Conservation (phyloP, 192 early-diverging fungal species). For the Funneliformis geosporum region DNA sequence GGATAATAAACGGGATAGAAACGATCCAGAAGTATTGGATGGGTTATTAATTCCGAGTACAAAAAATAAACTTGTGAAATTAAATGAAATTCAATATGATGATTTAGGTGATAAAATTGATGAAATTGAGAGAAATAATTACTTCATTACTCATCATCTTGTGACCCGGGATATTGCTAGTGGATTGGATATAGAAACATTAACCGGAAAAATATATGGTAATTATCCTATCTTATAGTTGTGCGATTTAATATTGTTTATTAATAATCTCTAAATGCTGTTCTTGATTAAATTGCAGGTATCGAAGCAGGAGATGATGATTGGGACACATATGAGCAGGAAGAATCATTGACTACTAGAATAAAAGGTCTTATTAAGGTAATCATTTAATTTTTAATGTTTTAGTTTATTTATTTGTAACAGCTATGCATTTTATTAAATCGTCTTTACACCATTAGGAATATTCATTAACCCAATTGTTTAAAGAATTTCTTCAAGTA, state of each 20-base stretch:
- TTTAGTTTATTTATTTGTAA: not conserved
- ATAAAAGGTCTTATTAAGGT: not conserved
- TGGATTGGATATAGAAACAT: not conserved
- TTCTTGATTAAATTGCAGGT: too few species aligned
- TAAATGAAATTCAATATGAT: constrained; percentile 2
- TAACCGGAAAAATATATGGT: constrained; percentile 1
- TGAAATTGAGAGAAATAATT: not conserved
- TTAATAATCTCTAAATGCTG: not conserved
- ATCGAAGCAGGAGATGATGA: too few species aligned
- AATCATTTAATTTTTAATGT: not conserved
- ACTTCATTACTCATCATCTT: not conserved
- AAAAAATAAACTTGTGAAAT: not conserved
- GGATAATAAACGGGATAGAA: not conserved
- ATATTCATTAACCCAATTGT: not conserved
- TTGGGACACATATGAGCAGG: constrained; percentile 13
- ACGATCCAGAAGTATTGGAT: not conserved
- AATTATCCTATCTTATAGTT: not conserved
- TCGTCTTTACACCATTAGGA: not conserved
- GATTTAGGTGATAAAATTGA: not conserved
- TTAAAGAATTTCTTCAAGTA: constrained; percentile 1
- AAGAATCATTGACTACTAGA: not conserved
- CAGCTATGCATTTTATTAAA: too few species aligned
- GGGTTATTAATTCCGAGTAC: not conserved
- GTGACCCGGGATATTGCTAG: not conserved
- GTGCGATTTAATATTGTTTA: not conserved